These are phyloP conservation scores for Haplographium delicatum DNA, from an alignment of 495 filamentous ascomycete genomes.

Conservation along the genomic window DNA sequence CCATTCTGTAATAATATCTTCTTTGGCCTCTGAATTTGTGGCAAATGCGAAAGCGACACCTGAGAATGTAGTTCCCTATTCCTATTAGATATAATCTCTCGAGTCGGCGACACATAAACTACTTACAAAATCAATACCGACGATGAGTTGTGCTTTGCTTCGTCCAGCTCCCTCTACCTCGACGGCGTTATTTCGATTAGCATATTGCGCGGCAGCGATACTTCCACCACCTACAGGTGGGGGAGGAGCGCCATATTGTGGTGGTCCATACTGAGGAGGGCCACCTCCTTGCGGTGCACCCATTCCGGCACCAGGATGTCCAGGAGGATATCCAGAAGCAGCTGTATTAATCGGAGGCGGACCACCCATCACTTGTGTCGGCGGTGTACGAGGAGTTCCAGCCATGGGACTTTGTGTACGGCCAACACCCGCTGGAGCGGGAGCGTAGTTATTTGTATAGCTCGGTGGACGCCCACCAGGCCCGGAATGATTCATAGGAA, in stretches of 20 bases:
- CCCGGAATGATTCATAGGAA: slow-evolving; percentile 51
- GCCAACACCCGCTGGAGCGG: slow-evolving; percentile 32
- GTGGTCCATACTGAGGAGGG: slow-evolving; percentile 21
- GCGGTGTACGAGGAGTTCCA: slow-evolving; percentile 45
- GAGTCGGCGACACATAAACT: not conserved
- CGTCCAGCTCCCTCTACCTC: slow-evolving; percentile 85
- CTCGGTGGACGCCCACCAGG: slow-evolving; percentile 63
- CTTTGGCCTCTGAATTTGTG: slow-evolving; percentile 72
- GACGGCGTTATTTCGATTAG: slow-evolving; percentile 50
- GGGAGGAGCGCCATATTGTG: slow-evolving; percentile 22
- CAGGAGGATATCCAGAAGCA: slow-evolving; percentile 47
- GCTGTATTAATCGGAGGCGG: slow-evolving; percentile 68
- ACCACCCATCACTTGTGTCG: slow-evolving; percentile 61
- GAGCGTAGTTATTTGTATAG: slow-evolving; percentile 60
- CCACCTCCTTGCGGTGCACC: slow-evolving; percentile 42
- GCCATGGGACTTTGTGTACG: slow-evolving; percentile 52
- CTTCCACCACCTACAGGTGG: slow-evolving; percentile 19
- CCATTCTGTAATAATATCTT: slow-evolving; percentile 77
- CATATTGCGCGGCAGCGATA: slow-evolving; percentile 38
- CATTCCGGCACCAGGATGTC: slow-evolving; percentile 43
- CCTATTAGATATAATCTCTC: slow-evolving; percentile 1
- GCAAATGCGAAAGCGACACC: slow-evolving; percentile 71
- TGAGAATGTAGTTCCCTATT: slow-evolving; percentile 68
- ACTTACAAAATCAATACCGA: slow-evolving; percentile 77
- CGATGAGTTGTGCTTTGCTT: slow-evolving; percentile 74